A percentile compares a stretch with the other conserved stretches of the same genome.
phyloP scores from a whole-genome alignment of 495 filamentous ascomycete species.

The Xylaria curta region DNA sequence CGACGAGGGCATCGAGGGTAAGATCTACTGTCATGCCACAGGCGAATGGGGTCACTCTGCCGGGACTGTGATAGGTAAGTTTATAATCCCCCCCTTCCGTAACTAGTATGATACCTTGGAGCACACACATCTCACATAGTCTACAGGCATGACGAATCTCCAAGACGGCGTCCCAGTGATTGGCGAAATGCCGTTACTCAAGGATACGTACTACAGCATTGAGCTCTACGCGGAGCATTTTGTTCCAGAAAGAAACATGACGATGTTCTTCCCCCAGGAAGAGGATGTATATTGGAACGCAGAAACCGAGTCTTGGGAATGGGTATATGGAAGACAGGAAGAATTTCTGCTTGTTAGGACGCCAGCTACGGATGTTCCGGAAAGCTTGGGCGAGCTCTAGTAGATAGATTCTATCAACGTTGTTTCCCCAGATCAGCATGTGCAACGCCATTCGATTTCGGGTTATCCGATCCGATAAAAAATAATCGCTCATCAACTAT shows the following conservation, averaged over 20 bases:
- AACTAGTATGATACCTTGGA: neutral
- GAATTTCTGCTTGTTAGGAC: constrained; percentile 48
- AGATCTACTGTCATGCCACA: constrained; percentile 55
- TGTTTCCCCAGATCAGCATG: neutral
- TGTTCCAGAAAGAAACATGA: constrained; percentile 49
- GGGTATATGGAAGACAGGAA: constrained; percentile 55
- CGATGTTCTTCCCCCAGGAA: constrained; percentile 51
- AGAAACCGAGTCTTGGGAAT: constrained; percentile 45
- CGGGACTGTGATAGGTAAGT: constrained; percentile 51
- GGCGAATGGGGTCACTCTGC: constrained; percentile 59
- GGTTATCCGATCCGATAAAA: neutral
- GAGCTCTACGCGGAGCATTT: constrained; percentile 54
- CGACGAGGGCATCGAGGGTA: constrained; percentile 50
- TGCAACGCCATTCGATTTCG: neutral
- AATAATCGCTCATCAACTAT: neutral
- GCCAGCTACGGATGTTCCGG: constrained; percentile 22
- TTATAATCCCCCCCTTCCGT: neutral
- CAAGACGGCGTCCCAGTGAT: constrained; percentile 50
- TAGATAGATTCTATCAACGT: neutral
- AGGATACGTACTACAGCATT: constrained; percentile 54
- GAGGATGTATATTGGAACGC: constrained; percentile 52
- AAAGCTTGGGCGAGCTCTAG: constrained; percentile 30
- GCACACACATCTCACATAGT: constrained; percentile 16
- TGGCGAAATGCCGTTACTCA: constrained; percentile 49
- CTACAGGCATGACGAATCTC: constrained; percentile 53